These are phyloP conservation scores for Pleoardoris graminearum DNA, from an alignment of 2,329 filamentous ascomycete genomes.

Conservation along the genomic window DNA sequence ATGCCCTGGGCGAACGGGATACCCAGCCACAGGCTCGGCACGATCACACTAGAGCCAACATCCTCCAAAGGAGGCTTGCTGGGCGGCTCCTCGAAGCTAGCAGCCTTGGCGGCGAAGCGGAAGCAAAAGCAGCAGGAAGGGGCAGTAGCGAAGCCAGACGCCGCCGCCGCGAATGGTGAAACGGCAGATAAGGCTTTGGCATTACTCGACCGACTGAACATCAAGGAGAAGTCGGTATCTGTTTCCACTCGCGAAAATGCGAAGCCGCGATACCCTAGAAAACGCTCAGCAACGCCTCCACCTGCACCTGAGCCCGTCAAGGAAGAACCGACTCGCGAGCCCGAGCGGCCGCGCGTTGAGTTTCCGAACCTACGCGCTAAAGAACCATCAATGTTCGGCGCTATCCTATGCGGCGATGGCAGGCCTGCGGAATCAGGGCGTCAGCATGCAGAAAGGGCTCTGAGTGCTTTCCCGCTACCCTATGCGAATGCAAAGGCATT, in stretches of 20 bases:
- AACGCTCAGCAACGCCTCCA: conserved; percentile 34
- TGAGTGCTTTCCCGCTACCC: conserved; percentile 42
- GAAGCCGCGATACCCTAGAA: conserved; percentile 18
- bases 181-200: conserved; percentile 44
- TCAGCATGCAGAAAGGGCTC: background rate
- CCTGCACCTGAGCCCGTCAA: conserved; percentile 29
- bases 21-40: conserved; percentile 65
- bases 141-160: conserved; percentile 21
- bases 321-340: conserved; percentile 12
- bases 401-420: conserved; percentile 51
- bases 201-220: conserved; percentile 50
- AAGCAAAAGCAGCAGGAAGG: conserved; percentile 76
- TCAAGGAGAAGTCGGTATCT: conserved; percentile 12
- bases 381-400: conserved; percentile 56
- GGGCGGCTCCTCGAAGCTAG: conserved; percentile 84
- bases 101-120: conserved; percentile 81
- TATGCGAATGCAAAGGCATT: conserved; percentile 42
- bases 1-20: conserved; percentile 78
- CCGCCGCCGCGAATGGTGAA: conserved; percentile 10
- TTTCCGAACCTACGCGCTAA: conserved; percentile 48
- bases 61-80: conserved; percentile 69
- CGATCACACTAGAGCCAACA: conserved; percentile 64
- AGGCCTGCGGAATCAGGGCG: conserved; percentile 11
- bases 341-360: conserved; percentile 25
- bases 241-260: background rate